phyloP scores from a whole-genome alignment of 1,284 basidiomycete genomes.

The Trametes hirsuta region DNA sequence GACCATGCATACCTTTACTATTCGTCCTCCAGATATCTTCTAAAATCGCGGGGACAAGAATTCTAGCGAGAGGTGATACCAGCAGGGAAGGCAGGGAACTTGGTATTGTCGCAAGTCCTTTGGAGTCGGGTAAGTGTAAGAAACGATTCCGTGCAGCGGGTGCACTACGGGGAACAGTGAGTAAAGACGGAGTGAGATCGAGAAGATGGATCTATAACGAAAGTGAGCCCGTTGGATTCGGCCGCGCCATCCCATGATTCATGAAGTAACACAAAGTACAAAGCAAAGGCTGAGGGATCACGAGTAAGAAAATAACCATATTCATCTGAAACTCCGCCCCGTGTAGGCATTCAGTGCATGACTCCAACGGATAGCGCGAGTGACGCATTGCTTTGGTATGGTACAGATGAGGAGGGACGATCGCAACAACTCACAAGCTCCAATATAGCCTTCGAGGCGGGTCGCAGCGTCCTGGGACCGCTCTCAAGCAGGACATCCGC shows the following conservation, averaged over 20 bases:
- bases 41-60: constrained; percentile 58
- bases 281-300: too few relatives aligned
- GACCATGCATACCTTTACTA: constrained; percentile 3
- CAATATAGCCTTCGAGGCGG: constrained; percentile 71
- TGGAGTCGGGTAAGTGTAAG: constrained; percentile 61
- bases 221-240: not conserved
- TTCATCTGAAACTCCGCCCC: too few relatives aligned
- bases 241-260: not conserved
- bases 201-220: constrained; percentile 73
- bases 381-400: not conserved
- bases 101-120: constrained; percentile 51
- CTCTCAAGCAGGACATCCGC: constrained; percentile 69
- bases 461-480: constrained; percentile 83
- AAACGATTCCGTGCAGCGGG: constrained; percentile 78
- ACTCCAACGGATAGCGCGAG: not conserved
- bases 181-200: constrained; percentile 56
- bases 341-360: too few relatives aligned
- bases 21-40: constrained; percentile 57
- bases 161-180: constrained; percentile 66
- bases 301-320: too few relatives aligned
- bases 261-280: too few relatives aligned
- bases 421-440: constrained; percentile 69
- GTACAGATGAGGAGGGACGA: not conserved
- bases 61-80: constrained; percentile 50
- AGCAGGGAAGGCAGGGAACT: constrained; percentile 46